Percentiles rank a stretch among this genome's conserved stretches.
These are phyloP conservation scores for Fagopyrum tataricum DNA, from an alignment of 148 eudicot species.

Conservation along the genomic window DNA sequence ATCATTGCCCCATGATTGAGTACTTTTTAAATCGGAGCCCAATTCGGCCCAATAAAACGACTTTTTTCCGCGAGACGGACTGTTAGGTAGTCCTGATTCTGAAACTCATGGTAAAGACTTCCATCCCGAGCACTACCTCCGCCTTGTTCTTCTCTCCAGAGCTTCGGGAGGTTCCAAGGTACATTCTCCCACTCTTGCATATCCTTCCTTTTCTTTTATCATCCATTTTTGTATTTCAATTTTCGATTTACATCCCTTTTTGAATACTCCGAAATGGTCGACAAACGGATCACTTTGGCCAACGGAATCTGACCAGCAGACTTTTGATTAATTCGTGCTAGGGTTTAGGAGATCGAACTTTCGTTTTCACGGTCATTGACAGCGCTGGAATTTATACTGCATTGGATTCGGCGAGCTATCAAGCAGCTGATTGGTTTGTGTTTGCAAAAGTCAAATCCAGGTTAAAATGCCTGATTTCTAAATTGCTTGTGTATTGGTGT, in stretches of 20 bases:
- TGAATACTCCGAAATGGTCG: neutral
- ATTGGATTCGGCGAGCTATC: neutral
- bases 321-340: neutral
- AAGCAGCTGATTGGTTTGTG: neutral
- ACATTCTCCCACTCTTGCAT: neutral
- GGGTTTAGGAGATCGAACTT: neutral
- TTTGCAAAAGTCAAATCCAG: neutral
- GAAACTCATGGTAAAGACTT: neutral
- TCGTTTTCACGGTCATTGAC: neutral
- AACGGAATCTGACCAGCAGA: neutral
- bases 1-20: neutral
- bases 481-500: neutral
- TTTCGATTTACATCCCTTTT: neutral
- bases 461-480: neutral
- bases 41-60: neutral
- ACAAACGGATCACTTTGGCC: neutral
- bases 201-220: neutral
- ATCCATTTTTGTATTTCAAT: neutral
- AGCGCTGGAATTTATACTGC: neutral
- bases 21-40: neutral
- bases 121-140: neutral
- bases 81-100: constrained; percentile 7
- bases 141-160: neutral
- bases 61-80: constrained; percentile 2
- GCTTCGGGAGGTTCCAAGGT: neutral